Conservation (phyloP, 352 stramenopile species). For the Pythium guiyangense region DNA sequence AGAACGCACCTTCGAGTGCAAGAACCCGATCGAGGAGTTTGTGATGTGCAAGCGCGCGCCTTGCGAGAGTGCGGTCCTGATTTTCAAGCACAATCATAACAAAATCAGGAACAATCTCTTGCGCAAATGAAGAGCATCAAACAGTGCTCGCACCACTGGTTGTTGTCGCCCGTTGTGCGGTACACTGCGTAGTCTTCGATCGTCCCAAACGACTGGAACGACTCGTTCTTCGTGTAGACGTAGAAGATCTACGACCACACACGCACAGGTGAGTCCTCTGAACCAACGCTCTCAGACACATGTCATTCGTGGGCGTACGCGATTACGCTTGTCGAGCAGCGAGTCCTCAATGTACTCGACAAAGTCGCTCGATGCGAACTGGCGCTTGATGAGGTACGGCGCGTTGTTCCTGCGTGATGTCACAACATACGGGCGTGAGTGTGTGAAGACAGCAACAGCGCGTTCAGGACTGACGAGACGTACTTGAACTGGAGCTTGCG, state of each 20-base stretch:
- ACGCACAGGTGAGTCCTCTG: not conserved
- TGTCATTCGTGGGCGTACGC: slow-evolving; percentile 25
- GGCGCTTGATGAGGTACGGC: slow-evolving; percentile 70
- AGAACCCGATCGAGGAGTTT: slow-evolving; percentile 66
- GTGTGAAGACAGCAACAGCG: too few species aligned
- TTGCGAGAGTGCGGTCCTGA: slow-evolving; percentile 70
- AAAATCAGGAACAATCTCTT: not conserved
- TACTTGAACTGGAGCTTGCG: slow-evolving; percentile 57
- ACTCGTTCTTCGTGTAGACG: slow-evolving; percentile 72
- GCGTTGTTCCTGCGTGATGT: slow-evolving; percentile 45
- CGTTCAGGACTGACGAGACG: slow-evolving; percentile 9
- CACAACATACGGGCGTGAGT: not conserved
- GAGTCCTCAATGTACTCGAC: slow-evolving; percentile 78
- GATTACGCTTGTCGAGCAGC: slow-evolving; percentile 66
- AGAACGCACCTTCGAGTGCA: slow-evolving; percentile 50
- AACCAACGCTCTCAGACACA: not conserved
- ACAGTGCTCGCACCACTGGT: slow-evolving; percentile 37
- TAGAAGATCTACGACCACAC: slow-evolving; percentile 56
- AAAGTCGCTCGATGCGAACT: slow-evolving; percentile 62
- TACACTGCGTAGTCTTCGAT: slow-evolving; percentile 77
- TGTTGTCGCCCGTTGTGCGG: slow-evolving; percentile 25
- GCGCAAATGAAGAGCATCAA: not conserved
- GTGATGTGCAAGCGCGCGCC: slow-evolving; percentile 66
- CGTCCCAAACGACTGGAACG: slow-evolving; percentile 58
- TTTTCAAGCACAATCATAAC: not conserved